Conservation (phyloP, 2,329 filamentous ascomycete species). For the Tolypocladium endophyticum region DNA sequence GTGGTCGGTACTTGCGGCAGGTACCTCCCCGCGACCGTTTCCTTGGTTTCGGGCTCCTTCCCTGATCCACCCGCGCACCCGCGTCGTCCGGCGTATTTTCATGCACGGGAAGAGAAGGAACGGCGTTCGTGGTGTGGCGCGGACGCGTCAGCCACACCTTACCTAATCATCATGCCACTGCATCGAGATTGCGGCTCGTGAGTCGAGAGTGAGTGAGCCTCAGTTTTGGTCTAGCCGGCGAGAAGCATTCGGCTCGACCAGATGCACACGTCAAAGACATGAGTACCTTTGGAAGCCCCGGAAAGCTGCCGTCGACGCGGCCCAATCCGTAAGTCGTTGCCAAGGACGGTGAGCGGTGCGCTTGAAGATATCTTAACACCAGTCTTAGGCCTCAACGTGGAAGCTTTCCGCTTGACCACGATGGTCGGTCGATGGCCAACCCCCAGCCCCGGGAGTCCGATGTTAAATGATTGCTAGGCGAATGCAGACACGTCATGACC, state of each 20-base stretch:
- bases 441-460: neutral
- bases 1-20: neutral
- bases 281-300: slow-evolving; percentile 62
- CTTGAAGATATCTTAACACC: neutral
- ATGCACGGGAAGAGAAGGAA: neutral
- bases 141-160: neutral
- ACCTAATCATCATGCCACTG: neutral
- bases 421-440: slow-evolving; percentile 36
- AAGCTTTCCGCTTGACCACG: slow-evolving; percentile 93
- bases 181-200: neutral
- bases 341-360: neutral
- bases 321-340: slow-evolving; percentile 53
- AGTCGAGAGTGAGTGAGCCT: neutral
- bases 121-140: neutral
- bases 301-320: slow-evolving; percentile 53
- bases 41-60: neutral
- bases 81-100: neutral
- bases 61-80: neutral
- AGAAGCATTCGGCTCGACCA: neutral
- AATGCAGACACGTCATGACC: slow-evolving; percentile 85
- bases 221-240: neutral
- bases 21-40: neutral
- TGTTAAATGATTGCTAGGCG: slow-evolving; percentile 41
- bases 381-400: slow-evolving; percentile 70
- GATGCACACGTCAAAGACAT: slow-evolving; percentile 20